Percentiles rank a stretch among this genome's conserved stretches.
Evolutionary conservation across 192 early-diverging fungal species (phyloP).

Genomic region (Neocallimastix lanati): DNA sequence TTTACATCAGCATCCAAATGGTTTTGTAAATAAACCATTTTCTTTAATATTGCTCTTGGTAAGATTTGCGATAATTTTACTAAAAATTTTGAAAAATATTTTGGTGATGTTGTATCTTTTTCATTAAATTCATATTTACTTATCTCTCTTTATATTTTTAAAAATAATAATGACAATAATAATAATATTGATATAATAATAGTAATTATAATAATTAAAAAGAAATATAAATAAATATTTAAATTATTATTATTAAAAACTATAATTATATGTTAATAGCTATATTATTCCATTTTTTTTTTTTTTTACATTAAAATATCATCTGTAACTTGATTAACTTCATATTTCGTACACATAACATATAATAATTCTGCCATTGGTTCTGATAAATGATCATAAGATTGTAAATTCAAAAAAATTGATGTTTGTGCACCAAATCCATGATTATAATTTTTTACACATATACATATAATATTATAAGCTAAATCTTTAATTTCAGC

Average conservation of each 20-base stretch:
- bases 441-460: conserved; percentile 60
- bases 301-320: conserved; percentile 23
- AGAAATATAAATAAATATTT: too few relatives aligned
- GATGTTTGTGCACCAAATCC: conserved; percentile 54
- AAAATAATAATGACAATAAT: not conserved
- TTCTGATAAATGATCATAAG: conserved; percentile 67
- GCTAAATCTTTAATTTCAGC: conserved; percentile 28
- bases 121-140: conserved; percentile 11
- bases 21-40: conserved; percentile 66
- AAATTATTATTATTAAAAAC: too few relatives aligned
- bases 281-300: too few relatives aligned
- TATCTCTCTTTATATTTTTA: not conserved
- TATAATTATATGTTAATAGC: too few relatives aligned
- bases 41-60: conserved; percentile 68
- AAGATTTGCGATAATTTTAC: conserved; percentile 59
- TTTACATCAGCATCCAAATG: conserved; percentile 79
- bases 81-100: conserved; percentile 68
- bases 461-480: conserved; percentile 53
- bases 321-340: conserved; percentile 48
- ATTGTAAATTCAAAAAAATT: conserved; percentile 64
- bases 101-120: conserved; percentile 61
- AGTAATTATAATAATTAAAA: too few relatives aligned
- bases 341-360: conserved; percentile 32
- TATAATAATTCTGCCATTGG: conserved; percentile 63
- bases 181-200: too few relatives aligned